Conservation (phyloP, 441 rosid genomes). For the Adansonia gregorii region DNA sequence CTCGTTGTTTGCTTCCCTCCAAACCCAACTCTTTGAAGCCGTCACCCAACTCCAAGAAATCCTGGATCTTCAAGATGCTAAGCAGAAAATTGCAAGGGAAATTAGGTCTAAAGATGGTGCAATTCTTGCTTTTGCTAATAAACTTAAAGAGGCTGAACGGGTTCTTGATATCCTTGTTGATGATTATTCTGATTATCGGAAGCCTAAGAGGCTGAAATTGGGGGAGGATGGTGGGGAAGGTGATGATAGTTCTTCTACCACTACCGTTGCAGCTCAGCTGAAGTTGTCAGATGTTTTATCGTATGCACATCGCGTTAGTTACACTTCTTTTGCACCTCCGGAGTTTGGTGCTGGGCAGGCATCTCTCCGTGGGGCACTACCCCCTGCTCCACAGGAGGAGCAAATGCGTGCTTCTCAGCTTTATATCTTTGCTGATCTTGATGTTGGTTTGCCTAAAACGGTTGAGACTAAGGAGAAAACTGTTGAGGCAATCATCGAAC, state of each 20-base stretch:
- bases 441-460: constrained; percentile 77
- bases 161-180: constrained; percentile 82
- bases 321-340: constrained; percentile 91
- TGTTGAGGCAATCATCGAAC: constrained; percentile 76
- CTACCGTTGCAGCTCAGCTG: constrained; percentile 77
- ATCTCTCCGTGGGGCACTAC: constrained; percentile 89
- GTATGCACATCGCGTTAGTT: constrained; percentile 86
- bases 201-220: constrained; percentile 55
- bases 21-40: constrained; percentile 85
- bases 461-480: constrained; percentile 58
- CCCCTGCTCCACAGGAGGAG: constrained; percentile 98
- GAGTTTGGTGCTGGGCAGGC: constrained; percentile 90
- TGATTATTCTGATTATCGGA: constrained; percentile 81
- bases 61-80: constrained; percentile 83
- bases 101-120: constrained; percentile 57
- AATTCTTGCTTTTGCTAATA: constrained; percentile 69
- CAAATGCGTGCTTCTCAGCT: constrained; percentile 94
- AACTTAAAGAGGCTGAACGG: constrained; percentile 74
- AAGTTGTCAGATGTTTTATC: constrained; percentile 72
- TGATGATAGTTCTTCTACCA: constrained; percentile 35
- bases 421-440: constrained; percentile 77
- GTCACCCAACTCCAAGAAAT: constrained; percentile 91
- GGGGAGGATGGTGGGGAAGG: constrained; percentile 20
- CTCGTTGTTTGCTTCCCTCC: not conserved
- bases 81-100: constrained; percentile 62